Conservation (phyloP, 2,329 filamentous ascomycete species). For the Bipolaris gigantea region DNA sequence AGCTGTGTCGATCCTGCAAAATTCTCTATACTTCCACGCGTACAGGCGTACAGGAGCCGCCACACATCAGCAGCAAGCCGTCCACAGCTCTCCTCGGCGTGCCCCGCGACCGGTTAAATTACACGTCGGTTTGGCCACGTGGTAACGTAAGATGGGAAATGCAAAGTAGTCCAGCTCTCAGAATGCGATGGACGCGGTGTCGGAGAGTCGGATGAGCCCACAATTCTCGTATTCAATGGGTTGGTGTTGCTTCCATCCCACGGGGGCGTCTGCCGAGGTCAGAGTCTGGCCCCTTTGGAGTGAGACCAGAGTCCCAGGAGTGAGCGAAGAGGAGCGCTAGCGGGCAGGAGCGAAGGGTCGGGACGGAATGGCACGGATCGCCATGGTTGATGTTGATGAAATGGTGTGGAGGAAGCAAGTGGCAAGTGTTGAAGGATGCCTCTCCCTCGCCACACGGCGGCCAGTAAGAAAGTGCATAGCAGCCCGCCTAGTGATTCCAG, state of each 20-base stretch:
- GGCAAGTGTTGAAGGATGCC: conserved; percentile 8
- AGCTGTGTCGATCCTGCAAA: neutral
- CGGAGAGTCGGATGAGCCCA: conserved; percentile 1
- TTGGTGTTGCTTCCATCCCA: neutral
- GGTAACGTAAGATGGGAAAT: neutral
- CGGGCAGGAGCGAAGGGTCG: conserved; percentile 4
- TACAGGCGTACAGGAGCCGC: neutral
- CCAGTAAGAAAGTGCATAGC: neutral
- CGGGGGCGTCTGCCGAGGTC: neutral
- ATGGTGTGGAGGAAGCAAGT: conserved; percentile 10
- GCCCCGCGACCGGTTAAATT: conserved; percentile 7
- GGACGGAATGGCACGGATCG: conserved; percentile 9
- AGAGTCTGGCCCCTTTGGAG: neutral
- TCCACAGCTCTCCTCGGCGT: neutral
- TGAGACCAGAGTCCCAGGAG: neutral
- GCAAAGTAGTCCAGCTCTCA: neutral
- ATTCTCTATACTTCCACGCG: neutral
- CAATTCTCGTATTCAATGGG: conserved; percentile 1
- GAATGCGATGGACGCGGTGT: conserved; percentile 4
- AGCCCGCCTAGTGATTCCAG: neutral
- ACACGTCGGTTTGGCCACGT: conserved; percentile 6
- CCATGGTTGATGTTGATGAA: neutral
- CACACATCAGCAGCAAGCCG: neutral
- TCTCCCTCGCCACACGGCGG: neutral
- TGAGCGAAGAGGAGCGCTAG: neutral